Conservation (phyloP, 805 yeast species). For the Lipomyces spencermartinsiae region DNA sequence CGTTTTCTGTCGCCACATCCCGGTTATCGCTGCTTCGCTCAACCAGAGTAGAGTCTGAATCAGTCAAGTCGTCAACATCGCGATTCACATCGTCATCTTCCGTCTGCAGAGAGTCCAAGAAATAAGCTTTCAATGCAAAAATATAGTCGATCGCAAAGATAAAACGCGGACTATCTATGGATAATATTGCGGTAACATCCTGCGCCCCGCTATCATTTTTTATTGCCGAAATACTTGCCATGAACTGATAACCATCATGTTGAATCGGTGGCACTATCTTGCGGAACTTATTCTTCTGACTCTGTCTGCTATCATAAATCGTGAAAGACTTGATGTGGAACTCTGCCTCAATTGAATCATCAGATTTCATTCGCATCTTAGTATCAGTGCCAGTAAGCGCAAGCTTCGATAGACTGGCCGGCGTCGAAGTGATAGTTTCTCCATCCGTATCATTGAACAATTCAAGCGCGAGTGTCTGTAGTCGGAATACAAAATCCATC, state of each 20-base stretch:
- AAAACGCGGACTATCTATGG: constrained; percentile 79
- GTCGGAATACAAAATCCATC: constrained; percentile 38
- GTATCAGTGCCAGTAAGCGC: constrained; percentile 66
- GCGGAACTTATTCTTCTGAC: constrained; percentile 70
- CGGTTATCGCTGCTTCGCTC: background rate
- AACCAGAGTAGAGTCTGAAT: constrained; percentile 8
- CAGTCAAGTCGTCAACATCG: constrained; percentile 32
- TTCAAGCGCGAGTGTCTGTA: constrained; percentile 36
- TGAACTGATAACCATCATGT: constrained; percentile 72
- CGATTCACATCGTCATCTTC: constrained; percentile 31
- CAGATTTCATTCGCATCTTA: constrained; percentile 57
- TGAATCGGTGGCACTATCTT: constrained; percentile 77
- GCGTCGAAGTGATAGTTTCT: constrained; percentile 21
- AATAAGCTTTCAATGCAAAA: constrained; percentile 68
- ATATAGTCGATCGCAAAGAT: constrained; percentile 86
- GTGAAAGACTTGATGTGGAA: constrained; percentile 73
- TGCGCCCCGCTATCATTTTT: constrained; percentile 44
- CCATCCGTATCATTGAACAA: constrained; percentile 43
- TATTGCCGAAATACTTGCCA: constrained; percentile 58
- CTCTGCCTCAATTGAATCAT: constrained; percentile 64
- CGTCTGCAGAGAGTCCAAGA: constrained; percentile 53
- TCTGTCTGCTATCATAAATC: constrained; percentile 72
- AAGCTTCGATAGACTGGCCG: constrained; percentile 56
- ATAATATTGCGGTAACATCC: constrained; percentile 58
- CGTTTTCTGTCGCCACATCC: background rate